Evolutionary conservation across 768 basidiomycete genomes (phyloP).

Genomic region (Pisolithus marmoratus): DNA sequence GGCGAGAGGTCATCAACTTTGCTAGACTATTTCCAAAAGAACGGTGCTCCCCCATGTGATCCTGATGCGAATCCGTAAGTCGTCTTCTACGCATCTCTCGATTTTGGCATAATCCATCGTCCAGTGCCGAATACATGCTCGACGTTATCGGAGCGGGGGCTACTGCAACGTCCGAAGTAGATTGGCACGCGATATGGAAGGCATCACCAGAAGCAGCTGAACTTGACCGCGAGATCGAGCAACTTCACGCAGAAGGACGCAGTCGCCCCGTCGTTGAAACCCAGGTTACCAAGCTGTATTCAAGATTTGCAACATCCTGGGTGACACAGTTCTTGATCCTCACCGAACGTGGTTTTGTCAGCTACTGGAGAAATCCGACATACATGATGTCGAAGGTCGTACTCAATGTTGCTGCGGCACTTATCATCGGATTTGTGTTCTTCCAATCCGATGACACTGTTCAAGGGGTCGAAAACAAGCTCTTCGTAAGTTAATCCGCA

Average conservation of each 20-base stretch:
- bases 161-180: conserved; percentile 34
- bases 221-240: conserved; percentile 38
- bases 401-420: conserved; percentile 28
- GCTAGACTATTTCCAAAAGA: conserved; percentile 19
- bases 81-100: too few species aligned
- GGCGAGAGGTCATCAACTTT: conserved; percentile 18
- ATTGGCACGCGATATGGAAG: conserved; percentile 50
- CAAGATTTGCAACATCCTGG: conserved; percentile 37
- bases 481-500: conserved; percentile 30
- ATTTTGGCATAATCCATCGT: conserved; percentile 8
- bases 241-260: conserved; percentile 36
- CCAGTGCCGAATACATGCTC: conserved; percentile 43
- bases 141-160: conserved; percentile 55
- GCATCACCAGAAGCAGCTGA: conserved; percentile 34
- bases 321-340: conserved; percentile 29
- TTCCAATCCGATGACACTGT: conserved; percentile 29
- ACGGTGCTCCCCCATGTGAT: not conserved
- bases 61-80: too few species aligned
- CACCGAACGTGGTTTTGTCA: conserved; percentile 24
- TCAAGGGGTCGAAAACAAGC: conserved; percentile 38
- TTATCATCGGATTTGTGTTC: conserved; percentile 41
- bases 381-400: conserved; percentile 36
- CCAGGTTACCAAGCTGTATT: conserved; percentile 6
- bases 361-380: conserved; percentile 37
- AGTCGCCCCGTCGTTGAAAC: conserved; percentile 18